Percentiles rank a stretch among this genome's conserved stretches.
Evolutionary conservation across 2,329 filamentous ascomycete genomes (phyloP).

Genomic region (Arthroderma sp.): DNA sequence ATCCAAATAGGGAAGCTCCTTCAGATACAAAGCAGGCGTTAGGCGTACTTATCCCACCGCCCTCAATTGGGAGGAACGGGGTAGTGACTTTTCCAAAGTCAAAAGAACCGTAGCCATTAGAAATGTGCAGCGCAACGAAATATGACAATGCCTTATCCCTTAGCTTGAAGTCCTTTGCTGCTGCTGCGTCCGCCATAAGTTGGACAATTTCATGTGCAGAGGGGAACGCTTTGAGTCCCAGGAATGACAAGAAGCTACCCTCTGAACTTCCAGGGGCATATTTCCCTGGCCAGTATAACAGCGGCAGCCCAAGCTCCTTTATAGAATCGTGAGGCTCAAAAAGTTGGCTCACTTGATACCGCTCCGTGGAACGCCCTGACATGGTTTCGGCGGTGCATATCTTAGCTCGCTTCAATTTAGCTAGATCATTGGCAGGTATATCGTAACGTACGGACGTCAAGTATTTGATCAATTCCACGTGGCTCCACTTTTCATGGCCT

Average conservation of each 20-base stretch:
- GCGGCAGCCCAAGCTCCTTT: conserved; percentile 55
- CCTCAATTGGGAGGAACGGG: conserved; percentile 60
- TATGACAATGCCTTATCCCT: conserved; percentile 64
- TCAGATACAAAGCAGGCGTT: conserved; percentile 72
- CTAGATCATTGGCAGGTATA: conserved; percentile 71
- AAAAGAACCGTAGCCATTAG: conserved; percentile 59
- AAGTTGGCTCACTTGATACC: conserved; percentile 62
- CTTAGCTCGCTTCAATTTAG: conserved; percentile 59
- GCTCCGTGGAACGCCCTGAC: conserved; percentile 38
- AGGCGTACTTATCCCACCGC: conserved; percentile 54
- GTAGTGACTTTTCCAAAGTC: conserved; percentile 43
- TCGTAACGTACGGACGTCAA: conserved; percentile 79
- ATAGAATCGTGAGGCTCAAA: conserved; percentile 65
- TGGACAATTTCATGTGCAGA: conserved; percentile 60
- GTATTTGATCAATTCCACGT: conserved; percentile 90
- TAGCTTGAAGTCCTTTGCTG: conserved; percentile 36
- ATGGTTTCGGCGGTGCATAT: conserved; percentile 67
- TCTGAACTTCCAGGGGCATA: conserved; percentile 56
- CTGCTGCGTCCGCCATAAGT: conserved; percentile 56
- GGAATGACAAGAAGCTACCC: conserved; percentile 54
- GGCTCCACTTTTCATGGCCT: conserved; percentile 56
- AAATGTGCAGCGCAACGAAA: conserved; percentile 66
- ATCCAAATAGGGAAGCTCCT: conserved; percentile 62
- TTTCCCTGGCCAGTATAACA: conserved; percentile 70
- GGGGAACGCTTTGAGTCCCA: conserved; percentile 64